Percentiles rank a stretch among this genome's conserved stretches.
Conservation (phyloP, 495 filamentous ascomycete species). For the Tuber calosporum region DNA sequence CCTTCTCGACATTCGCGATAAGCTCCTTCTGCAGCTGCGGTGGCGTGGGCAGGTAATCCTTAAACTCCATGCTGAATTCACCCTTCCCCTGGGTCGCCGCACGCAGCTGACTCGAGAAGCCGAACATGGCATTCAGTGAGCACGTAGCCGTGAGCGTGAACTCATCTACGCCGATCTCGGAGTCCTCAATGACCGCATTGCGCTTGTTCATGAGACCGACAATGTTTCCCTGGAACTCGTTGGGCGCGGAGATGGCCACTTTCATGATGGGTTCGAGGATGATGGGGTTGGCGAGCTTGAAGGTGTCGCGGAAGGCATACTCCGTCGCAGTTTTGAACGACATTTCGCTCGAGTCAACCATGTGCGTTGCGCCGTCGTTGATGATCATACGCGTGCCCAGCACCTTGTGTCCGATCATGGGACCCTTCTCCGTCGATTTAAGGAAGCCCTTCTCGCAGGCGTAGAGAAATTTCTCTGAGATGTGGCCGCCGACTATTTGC, state of each 20-base stretch:
- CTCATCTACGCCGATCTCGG: constrained; percentile 88
- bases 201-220: constrained; percentile 95
- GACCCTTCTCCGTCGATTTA: constrained; percentile 74
- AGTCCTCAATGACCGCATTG: constrained; percentile 88
- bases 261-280: constrained; percentile 98
- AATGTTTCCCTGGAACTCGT: constrained; percentile 96
- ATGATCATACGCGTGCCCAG: constrained; percentile 84
- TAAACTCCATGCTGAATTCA: constrained; percentile 98
- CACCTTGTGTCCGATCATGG: constrained; percentile 86
- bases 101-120: constrained; percentile 80
- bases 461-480: constrained; percentile 91
- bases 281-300: constrained; percentile 64
- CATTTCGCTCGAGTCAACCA: constrained; percentile 96
- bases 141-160: constrained; percentile 93
- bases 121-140: constrained; percentile 93
- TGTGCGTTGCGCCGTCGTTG: constrained; percentile 95
- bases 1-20: constrained; percentile 79
- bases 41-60: constrained; percentile 81
- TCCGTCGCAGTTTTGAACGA: constrained; percentile 96
- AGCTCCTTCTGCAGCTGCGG: constrained; percentile 93
- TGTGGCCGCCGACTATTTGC: constrained; percentile 78
- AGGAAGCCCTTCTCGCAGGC: constrained; percentile 97
- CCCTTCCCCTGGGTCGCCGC: constrained; percentile 97
- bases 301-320: constrained; percentile 95
- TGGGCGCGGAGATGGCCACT: constrained; percentile 87